Evolutionary conservation across 768 basidiomycete genomes (phyloP).

Genomic region (Leccinum subgranulosum): DNA sequence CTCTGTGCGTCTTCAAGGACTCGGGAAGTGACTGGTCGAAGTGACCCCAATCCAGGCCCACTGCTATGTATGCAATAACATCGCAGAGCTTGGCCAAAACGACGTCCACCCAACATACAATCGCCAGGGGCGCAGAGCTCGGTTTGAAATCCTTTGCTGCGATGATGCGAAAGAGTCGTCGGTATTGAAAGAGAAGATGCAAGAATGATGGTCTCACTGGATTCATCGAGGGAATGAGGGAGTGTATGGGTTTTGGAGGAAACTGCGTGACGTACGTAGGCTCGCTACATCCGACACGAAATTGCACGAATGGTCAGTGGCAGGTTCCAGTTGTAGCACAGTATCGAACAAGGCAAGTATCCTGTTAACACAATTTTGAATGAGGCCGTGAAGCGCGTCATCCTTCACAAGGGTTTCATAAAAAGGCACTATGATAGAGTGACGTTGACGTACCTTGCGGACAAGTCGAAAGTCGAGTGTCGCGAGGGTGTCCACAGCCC

Average conservation of each 20-base stretch:
- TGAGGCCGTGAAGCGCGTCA: conserved; percentile 27
- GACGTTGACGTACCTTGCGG: conserved; percentile 21
- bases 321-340: conserved; percentile 10
- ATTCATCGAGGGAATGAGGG: conserved; percentile 6
- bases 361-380: conserved; percentile 33
- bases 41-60: conserved; percentile 15
- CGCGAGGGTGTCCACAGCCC: conserved; percentile 24
- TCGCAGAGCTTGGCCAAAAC: conserved; percentile 53
- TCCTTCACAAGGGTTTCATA: conserved; percentile 27
- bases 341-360: conserved; percentile 33
- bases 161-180: conserved; percentile 46
- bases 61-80: conserved; percentile 30
- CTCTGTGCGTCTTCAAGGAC: conserved; percentile 39
- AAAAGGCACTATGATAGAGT: background rate
- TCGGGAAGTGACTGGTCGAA: conserved; percentile 18
- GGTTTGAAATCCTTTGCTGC: conserved; percentile 33
- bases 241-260: background rate
- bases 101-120: conserved; percentile 67
- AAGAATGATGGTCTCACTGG: conserved; percentile 34
- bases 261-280: conserved; percentile 18
- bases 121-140: conserved; percentile 24
- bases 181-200: conserved; percentile 47
- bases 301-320: conserved; percentile 1
- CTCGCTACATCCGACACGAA: conserved; percentile 12
- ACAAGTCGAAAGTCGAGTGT: conserved; percentile 30